phyloP scores from a whole-genome alignment of 495 filamentous ascomycete genomes.

The Podospora bellae-mahoneyi region DNA sequence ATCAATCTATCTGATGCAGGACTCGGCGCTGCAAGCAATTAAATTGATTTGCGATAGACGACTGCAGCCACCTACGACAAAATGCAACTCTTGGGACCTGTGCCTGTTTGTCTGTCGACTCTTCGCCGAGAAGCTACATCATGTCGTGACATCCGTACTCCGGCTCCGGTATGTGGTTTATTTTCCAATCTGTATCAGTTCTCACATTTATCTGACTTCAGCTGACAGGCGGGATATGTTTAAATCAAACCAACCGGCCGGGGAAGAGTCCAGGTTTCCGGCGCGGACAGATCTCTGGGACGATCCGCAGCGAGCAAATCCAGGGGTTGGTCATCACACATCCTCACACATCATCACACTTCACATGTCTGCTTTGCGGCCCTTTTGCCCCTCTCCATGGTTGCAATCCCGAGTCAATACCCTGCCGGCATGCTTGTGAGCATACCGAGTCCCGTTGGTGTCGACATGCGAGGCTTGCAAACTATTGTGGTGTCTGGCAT shows the following conservation, averaged over 20 bases:
- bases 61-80: neutral
- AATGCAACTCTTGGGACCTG: neutral
- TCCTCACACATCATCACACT: neutral
- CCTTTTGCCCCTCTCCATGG: neutral
- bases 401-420: neutral
- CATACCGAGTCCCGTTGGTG: neutral
- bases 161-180: neutral
- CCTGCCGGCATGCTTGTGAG: neutral
- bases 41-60: neutral
- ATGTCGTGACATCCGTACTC: neutral
- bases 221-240: neutral
- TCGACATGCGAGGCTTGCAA: neutral
- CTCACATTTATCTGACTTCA: conserved; percentile 5
- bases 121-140: neutral
- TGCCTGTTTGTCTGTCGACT: neutral
- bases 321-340: neutral
- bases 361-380: neutral
- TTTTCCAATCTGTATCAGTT: neutral
- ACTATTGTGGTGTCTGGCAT: neutral
- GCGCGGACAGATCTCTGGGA: neutral
- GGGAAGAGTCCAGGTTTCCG: neutral
- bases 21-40: neutral
- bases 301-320: neutral
- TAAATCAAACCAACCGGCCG: neutral
- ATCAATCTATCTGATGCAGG: neutral